Evolutionary conservation across 108 stramenopile species (phyloP).

Genomic region (Stephanodiscus minutulus): DNA sequence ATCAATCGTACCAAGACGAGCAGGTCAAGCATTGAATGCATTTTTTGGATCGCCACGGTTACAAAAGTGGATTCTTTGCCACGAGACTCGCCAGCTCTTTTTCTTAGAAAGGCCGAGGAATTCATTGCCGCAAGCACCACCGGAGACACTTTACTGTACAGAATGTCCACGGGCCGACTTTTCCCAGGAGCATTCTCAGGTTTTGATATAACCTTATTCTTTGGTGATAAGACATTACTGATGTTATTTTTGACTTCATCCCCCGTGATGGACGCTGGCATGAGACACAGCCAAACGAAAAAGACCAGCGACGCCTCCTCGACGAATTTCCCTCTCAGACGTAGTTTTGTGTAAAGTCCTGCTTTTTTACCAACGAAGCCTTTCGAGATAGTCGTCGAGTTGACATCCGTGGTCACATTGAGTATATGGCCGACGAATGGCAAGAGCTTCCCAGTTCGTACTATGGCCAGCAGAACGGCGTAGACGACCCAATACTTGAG

Average conservation of each 20-base stretch:
- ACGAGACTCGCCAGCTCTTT: constrained; percentile 20
- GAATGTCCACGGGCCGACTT: constrained; percentile 41
- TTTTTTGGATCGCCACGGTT: constrained; percentile 19
- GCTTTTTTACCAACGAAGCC: constrained; percentile 7
- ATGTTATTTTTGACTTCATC: constrained; percentile 13
- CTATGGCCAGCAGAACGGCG: constrained; percentile 51
- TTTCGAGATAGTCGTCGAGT: constrained; percentile 6
- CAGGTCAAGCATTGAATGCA: constrained; percentile 47
- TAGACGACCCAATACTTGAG: constrained; percentile 80
- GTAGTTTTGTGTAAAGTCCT: constrained; percentile 25
- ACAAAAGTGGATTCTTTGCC: constrained; percentile 17
- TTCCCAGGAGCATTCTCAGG: neutral
- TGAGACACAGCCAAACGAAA: constrained; percentile 73
- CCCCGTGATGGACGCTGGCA: constrained; percentile 55
- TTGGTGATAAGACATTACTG: neutral
- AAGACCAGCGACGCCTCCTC: constrained; percentile 69
- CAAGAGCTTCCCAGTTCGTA: constrained; percentile 42
- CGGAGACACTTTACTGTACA: constrained; percentile 36
- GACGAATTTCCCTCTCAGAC: constrained; percentile 28
- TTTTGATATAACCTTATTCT: neutral
- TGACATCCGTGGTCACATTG: constrained; percentile 10
- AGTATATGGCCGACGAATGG: constrained; percentile 57
- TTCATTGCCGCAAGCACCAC: constrained; percentile 35
- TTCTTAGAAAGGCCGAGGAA: constrained; percentile 41
- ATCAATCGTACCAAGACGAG: constrained; percentile 58